Evolutionary conservation across 805 yeast species (phyloP), one percentile per base, ranked within the genome.

Genomic region (Ogataea thermomethanolica): DNA sequence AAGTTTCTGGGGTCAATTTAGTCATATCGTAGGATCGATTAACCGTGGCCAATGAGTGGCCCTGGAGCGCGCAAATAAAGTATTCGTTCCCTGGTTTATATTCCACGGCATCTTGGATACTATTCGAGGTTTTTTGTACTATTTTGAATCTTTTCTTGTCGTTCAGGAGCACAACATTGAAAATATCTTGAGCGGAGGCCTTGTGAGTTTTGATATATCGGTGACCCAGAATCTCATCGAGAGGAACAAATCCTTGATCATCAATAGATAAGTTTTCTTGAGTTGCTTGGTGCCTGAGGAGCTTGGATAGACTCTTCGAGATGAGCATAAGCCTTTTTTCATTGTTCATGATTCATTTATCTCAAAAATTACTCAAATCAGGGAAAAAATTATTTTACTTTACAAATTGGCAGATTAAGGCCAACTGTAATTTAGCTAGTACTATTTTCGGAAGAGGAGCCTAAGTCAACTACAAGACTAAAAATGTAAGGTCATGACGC

Each of bases 21-120:
- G 35, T 13, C 57, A 45, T n/a, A 54, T 53, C 32, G 79, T 53
- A 26, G 56, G 66, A 33, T 38, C 56, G 22, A 77, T 59, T 22
- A 1, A 79, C 66, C 0, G 52, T 43, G 25, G 59, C 56, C 5
- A 91, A 64, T 0, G 95, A 79, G 60, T 93, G 99, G 4, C 99
- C 99, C 61, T 93, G 99, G 37, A 82, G 81, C 3, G 99, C 98
- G 56, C 97, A 78, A n/a, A 91, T 76, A 8, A 37, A 54, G 9
- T 57, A 62, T 4, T 51, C 64, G 5, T 58, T 62, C 8, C 51
- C 51, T 5, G 30, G 37, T 5, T 13, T 32, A 23, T 39, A 45
- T n/a, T 23, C 25, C 8, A 12, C 10, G 4, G 27, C 39, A 17
- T 38, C 48, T 10, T 20, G 29, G n/a, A 30, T 15, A 25, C 26